Base-by-base conservation (phyloP, 768 basidiomycete genomes). In the Collybia mongolica region DNA sequence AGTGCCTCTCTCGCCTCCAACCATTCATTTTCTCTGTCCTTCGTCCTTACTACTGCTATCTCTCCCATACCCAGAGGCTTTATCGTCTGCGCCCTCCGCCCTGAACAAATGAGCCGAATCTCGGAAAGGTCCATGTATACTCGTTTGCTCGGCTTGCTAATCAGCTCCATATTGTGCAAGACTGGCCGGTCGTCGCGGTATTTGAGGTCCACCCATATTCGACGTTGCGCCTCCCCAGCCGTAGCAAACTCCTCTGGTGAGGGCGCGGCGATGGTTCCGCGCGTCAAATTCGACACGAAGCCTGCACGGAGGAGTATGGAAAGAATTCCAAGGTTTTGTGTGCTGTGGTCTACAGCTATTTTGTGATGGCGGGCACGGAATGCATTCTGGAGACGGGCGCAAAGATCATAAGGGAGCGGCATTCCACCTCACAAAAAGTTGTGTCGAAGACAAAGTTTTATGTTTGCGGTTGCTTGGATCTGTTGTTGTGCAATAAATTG, bases 121-220 rank as follows among this genome's bases (percentile, higher is more conserved):
- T 97, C 95, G 2, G 76, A 69, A 29, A 77, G 51, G 40, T 82
- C 77, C 81, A 97, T 87, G 59, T 84, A 81, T 29, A 97, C 78
- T 45, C 87, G 77, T 62, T 88, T 83, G 67, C 86, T 90, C 2
- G 95, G 93, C 66, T 79, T 86, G 69, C 87, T 90, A 57, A 98
- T 76, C 65, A 96, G 80, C 43, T 81, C 71, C 86, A 98, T 93
- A 56, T 76, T 62, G 46, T 71, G 74, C 53, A 99, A 74, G 18
- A 98, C 92, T 5, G 94, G 91, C 24, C 81, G 75, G 65, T 97
- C 91, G 58, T 92, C 84, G 44, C 96, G 82, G 72, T 96, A 95
- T 71, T 99, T 99, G 56, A 98, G 83, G 44, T 86, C 83, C 1
- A 91, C 91, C 93, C 96, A 97, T 68, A 98, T 90, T 32, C 93